These are phyloP conservation scores for Pythium periplocum DNA, from an alignment of 352 stramenopile species.

Conservation along the genomic window DNA sequence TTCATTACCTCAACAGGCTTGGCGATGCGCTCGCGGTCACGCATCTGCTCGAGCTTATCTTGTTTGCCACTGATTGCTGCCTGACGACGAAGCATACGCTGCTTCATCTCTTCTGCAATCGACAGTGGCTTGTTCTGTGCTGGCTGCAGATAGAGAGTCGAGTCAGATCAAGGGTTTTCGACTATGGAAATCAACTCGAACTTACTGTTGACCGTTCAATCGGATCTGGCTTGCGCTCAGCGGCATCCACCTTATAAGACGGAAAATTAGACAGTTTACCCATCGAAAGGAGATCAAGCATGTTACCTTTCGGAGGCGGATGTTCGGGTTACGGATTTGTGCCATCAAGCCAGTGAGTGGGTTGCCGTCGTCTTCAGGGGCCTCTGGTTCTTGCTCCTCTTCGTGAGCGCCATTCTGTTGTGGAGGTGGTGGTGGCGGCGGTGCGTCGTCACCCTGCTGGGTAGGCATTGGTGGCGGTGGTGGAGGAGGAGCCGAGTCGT, in stretches of 20 bases:
- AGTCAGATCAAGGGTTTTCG: too few species aligned
- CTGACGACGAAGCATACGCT: slow-evolving; percentile 71
- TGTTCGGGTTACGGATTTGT: slow-evolving; percentile 24
- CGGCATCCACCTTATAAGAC: background rate
- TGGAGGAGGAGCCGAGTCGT: slow-evolving; percentile 18
- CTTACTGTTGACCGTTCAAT: slow-evolving; percentile 7
- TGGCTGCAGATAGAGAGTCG: slow-evolving; percentile 3
- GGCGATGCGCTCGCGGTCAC: slow-evolving; percentile 58
- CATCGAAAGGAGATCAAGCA: background rate
- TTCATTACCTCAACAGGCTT: slow-evolving; percentile 76
- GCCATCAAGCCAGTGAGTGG: slow-evolving; percentile 18
- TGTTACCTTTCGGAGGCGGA: slow-evolving; percentile 12
- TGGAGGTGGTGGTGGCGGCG: too few species aligned
- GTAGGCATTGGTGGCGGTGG: slow-evolving; percentile 9
- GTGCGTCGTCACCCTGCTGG: slow-evolving; percentile 1
- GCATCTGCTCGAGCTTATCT: slow-evolving; percentile 74
- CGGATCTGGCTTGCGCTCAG: slow-evolving; percentile 7
- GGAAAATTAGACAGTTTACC: background rate
- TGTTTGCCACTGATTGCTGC: slow-evolving; percentile 81
- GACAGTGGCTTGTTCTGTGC: slow-evolving; percentile 46
- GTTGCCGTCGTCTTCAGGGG: slow-evolving; percentile 11
- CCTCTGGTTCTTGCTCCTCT: background rate
- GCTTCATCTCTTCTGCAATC: slow-evolving; percentile 79
- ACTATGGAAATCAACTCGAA: background rate
- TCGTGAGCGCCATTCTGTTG: slow-evolving; percentile 1